Percentiles rank a stretch among this genome's conserved stretches.
Evolutionary conservation across 768 basidiomycete genomes (phyloP).

Genomic region (Kwoniella mangroviensis): DNA sequence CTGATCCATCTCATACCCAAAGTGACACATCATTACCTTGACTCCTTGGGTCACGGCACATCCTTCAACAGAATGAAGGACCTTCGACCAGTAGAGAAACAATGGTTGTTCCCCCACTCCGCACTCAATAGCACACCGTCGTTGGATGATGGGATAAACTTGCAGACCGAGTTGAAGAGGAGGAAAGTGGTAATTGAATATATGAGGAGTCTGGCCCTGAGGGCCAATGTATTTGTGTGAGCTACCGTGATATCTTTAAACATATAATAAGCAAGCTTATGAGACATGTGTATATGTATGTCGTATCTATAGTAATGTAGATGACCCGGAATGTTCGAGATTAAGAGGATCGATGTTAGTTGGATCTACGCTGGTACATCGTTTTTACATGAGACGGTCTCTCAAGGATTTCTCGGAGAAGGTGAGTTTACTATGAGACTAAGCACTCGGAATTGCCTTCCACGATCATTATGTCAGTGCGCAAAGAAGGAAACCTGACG

Average conservation of each 20-base stretch:
- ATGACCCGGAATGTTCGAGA: background rate
- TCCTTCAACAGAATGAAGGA: no score
- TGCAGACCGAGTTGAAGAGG: slow-evolving; percentile 36
- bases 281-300: no score
- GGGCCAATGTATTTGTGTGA: slow-evolving; percentile 19
- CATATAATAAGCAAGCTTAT: background rate
- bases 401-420: slow-evolving; percentile 37
- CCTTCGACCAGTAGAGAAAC: slow-evolving; percentile 33
- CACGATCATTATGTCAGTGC: no score
- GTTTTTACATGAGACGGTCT: slow-evolving; percentile 56
- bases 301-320: background rate
- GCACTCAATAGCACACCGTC: slow-evolving; percentile 48
- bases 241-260: background rate
- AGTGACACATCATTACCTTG: no score
- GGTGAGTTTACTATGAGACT: slow-evolving; percentile 24
- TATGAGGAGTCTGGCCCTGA: slow-evolving; percentile 37
- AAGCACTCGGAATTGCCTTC: no score
- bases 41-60: no score
- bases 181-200: slow-evolving; percentile 36
- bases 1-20: background rate
- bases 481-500: no score
- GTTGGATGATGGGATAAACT: slow-evolving; percentile 28
- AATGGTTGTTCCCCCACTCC: slow-evolving; percentile 49
- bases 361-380: slow-evolving; percentile 49
- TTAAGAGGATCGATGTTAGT: slow-evolving; percentile 35